Percentiles rank a stretch among this genome's conserved stretches.
Conservation (phyloP, 768 basidiomycete species). For the Austroboletus festivus region DNA sequence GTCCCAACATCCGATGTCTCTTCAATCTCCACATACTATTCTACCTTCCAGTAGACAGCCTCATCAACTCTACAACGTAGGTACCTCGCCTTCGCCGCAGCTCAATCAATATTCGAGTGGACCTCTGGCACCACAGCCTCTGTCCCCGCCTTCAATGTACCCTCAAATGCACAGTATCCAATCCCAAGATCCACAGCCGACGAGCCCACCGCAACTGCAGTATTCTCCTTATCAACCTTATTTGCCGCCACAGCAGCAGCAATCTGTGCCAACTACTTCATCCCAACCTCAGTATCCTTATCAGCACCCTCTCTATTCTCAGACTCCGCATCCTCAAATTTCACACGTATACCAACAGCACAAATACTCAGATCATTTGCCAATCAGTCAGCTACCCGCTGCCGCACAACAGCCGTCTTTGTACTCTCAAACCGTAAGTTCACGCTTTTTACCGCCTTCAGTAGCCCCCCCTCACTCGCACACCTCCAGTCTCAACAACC, state of each 20-base stretch:
- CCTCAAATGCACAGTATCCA: conserved; percentile 5
- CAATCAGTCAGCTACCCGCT: conserved; percentile 4
- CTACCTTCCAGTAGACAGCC: conserved; percentile 12
- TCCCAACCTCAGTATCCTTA: conserved; percentile 11
- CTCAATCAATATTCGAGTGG: conserved; percentile 13
- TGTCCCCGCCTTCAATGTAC: conserved; percentile 13
- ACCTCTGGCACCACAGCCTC: conserved; percentile 9
- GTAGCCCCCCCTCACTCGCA: background rate
- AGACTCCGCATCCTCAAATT: conserved; percentile 7
- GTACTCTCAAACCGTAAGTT: conserved; percentile 14
- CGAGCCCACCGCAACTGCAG: conserved; percentile 9
- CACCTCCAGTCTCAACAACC: conserved; percentile 5
- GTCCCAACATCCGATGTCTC: conserved; percentile 6
- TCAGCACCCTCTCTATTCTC: conserved; percentile 16
- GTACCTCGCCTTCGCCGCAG: conserved; percentile 8
- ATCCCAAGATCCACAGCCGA: conserved; percentile 15
- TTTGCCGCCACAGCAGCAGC: conserved; percentile 5
- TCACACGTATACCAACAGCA: conserved; percentile 18
- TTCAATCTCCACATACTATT: conserved; percentile 9
- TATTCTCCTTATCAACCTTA: conserved; percentile 14
- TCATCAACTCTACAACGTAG: conserved; percentile 11
- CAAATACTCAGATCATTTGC: conserved; percentile 7
- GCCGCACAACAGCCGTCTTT: conserved; percentile 1
- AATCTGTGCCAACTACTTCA: conserved; percentile 1
- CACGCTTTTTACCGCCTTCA: background rate